Evolutionary conservation across 2,329 filamentous ascomycete species (phyloP), one percentile per base, ranked within the genome.

Genomic region (Scolecobasidium constrictum): DNA sequence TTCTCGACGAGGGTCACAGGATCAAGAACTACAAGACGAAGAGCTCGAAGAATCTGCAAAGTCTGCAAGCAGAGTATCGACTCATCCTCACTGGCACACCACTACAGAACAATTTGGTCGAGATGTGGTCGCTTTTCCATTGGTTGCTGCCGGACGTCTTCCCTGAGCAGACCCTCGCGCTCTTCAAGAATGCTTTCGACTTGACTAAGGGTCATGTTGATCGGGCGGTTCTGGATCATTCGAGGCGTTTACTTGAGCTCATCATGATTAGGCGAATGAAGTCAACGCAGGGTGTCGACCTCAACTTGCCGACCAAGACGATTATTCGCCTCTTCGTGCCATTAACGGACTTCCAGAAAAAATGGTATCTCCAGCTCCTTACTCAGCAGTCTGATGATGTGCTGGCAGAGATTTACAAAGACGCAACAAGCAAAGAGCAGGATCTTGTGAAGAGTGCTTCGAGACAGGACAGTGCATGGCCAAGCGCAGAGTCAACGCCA

Each of bases 1-100:
- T 83, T 50, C 76, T 77, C 13, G 78, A 83, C 51, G 78, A 83
- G 59, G 78, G 78, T 1, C 78, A 83, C 53, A 65, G 78, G 37
- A 61, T 83, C 31, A 83, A 83, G 59, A 81, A 78, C 1, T 71
- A 78, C 9, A 77, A 79, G 53, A 83, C 81, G 57, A 82, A 83
- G 54, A 74, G 75, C 22, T 77, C 77, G 22, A 67, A 72, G 46
- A 78, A 78, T 2, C 82, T 83, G 47, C 74, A 78, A 50, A 71
- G 74, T 2, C 60, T 83, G 15, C 77, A 75, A 49, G 78, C 78
- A 2, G 64, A 73, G 37, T 67, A 75, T 45, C 65, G 78, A 38
- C 63, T 82, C 44, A 78, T 82, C 44, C 60, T 83, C 3, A 80
- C 77, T 1, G 78, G 78, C 0, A 83, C 78, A 0, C 79, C 79